Base-by-base conservation (phyloP, 805 yeast species). In the Tetrapisispora iriomotensis region DNA sequence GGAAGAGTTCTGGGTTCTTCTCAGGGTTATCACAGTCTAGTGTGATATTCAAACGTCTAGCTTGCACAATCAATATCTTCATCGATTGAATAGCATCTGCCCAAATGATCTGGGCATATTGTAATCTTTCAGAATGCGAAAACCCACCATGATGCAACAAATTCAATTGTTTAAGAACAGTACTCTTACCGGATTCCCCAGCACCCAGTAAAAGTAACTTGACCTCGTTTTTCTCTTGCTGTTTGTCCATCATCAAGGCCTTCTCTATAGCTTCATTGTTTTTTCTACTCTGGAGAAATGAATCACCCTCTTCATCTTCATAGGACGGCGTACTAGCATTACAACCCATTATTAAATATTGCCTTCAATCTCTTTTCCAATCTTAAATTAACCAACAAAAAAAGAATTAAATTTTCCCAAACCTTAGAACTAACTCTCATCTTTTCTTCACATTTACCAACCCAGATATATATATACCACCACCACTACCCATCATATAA, bases 131-230 rank as follows among this genome's bases (percentile, higher is more conserved):
- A 45, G 77, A 82, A 36, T 72, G 73, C 1, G 82, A 68, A 63
- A 90, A 92, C 2, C 95, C 94, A 32, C 82, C 80, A 43, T 85
- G 82, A 57, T 92, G 96, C 30, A 87, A 60, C 14, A 92, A 67
- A 49, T 82, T 76, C 77, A 88, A 72, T 58, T 88, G 96, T 60
- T 88, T 88, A 47, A 88, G 64, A 6, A 88, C 95, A 0, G 97
- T 88, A 2, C 95, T 82, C 57, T 88, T 88, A 6, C 97, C 96
- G 37, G 90, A 79, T 56, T 88, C 97, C 4, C 96, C 97, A 0
- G 97, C 84, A 30, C 97, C 96, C 26, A 87, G 63, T n/a, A 90
- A 66, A 29, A 90, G 61, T 44, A 90, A 66, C 56, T 81, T 85
- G 26, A 81, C 71, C 48, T 74, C 79, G 43, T 74, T 73, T 50